Evolutionary conservation across 345 rosid genomes (phyloP).

Genomic region (Populus nigra): DNA sequence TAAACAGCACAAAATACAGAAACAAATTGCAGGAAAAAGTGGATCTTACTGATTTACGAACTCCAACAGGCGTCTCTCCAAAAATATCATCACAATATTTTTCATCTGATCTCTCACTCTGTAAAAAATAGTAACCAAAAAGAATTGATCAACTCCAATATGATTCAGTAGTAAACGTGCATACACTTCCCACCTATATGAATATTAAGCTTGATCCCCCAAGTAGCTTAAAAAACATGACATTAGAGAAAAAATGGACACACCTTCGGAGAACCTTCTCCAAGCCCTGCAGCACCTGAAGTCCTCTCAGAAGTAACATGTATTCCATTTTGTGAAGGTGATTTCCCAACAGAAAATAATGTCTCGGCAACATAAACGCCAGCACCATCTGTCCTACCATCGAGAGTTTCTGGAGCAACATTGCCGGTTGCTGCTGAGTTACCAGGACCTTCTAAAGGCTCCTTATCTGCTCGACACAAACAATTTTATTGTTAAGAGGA

Average conservation of each 20-base stretch:
- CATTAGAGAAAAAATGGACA: conserved; percentile 12
- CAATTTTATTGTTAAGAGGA: not conserved
- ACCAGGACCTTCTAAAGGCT: conserved; percentile 24
- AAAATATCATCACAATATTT: conserved; percentile 88
- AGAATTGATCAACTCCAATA: conserved; percentile 13
- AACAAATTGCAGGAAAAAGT: not conserved
- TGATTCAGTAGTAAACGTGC: not conserved
- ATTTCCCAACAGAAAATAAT: conserved; percentile 51
- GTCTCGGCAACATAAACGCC: conserved; percentile 41
- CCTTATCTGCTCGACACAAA: conserved; percentile 24
- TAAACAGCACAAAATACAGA: not conserved
- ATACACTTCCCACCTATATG: not conserved
- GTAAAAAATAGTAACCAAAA: conserved; percentile 25
- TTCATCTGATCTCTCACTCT: conserved; percentile 86
- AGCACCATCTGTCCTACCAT: conserved; percentile 29
- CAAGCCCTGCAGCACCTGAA: conserved; percentile 67
- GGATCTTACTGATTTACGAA: conserved; percentile 51
- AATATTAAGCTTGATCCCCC: not conserved
- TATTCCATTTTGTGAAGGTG: conserved; percentile 46
- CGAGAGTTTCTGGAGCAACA: conserved; percentile 17
- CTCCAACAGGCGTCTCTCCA: conserved; percentile 88
- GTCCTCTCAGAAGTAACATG: conserved; percentile 36
- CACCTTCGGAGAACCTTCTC: conserved; percentile 97
- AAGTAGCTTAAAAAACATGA: not conserved
- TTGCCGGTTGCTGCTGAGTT: conserved; percentile 22